A percentile compares a stretch with the other conserved stretches of the same genome.
Evolutionary conservation across 306 rosid species (phyloP).

Genomic region (Lagenaria siceraria): DNA sequence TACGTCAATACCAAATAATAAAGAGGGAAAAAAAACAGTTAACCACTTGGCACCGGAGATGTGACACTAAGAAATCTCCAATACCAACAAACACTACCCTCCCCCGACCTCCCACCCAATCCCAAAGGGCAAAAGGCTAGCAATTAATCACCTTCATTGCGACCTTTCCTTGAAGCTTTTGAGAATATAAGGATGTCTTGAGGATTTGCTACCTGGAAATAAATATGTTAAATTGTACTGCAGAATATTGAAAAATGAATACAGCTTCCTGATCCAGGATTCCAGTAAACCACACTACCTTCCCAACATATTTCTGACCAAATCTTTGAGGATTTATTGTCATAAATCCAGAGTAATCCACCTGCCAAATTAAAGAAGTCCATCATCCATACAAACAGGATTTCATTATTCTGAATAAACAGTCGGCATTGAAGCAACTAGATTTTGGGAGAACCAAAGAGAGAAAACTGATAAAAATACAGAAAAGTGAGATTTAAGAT

Average conservation of each 20-base stretch:
- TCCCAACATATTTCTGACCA: constrained; percentile 99
- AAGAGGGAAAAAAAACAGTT: neutral
- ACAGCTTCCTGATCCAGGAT: constrained; percentile 17
- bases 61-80: neutral
- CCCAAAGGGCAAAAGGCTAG: neutral
- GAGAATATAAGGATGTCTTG: constrained; percentile 97
- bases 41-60: neutral
- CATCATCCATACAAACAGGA: neutral
- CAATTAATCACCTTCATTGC: constrained; percentile 41
- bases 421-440: neutral
- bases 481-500: neutral
- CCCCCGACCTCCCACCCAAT: neutral
- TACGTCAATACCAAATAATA: neutral
- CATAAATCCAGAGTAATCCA: constrained; percentile 97
- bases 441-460: neutral
- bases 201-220: constrained; percentile 84
- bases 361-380: constrained; percentile 37
- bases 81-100: neutral
- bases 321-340: constrained; percentile 96
- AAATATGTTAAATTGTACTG: constrained; percentile 6
- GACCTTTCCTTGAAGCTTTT: constrained; percentile 67
- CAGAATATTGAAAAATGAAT: constrained; percentile 17
- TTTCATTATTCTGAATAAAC: neutral
- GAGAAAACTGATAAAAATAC: neutral
- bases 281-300: constrained; percentile 42